These are phyloP conservation scores for Golubevia pallescens DNA, from an alignment of 1,284 basidiomycete genomes.

Conservation along the genomic window DNA sequence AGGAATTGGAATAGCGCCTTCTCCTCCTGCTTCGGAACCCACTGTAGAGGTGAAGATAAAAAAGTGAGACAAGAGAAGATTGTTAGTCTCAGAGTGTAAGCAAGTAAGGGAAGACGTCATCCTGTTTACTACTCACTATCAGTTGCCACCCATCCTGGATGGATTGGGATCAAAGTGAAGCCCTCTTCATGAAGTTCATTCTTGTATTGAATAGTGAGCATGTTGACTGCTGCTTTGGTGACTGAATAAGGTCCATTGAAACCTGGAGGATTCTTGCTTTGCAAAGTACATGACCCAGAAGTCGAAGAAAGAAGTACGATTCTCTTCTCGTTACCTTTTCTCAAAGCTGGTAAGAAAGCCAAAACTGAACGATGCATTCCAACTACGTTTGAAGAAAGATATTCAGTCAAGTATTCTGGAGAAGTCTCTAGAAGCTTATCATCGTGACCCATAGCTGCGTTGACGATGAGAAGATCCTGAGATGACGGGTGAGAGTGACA, in stretches of 20 bases:
- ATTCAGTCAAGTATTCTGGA: background rate
- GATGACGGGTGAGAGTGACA: background rate
- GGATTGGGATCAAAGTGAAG: slow-evolving; percentile 12
- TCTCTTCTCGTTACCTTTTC: slow-evolving; percentile 5
- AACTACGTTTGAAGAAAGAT: slow-evolving; percentile 13
- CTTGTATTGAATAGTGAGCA: slow-evolving; percentile 7
- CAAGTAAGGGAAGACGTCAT: background rate
- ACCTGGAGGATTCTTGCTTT: background rate
- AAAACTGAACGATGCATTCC: slow-evolving; percentile 7
- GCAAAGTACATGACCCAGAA: background rate
- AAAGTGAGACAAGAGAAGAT: background rate
- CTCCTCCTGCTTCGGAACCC: slow-evolving; percentile 7
- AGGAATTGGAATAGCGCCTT: slow-evolving; percentile 2
- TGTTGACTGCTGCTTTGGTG: slow-evolving; percentile 15
- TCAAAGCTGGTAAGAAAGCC: slow-evolving; percentile 13
- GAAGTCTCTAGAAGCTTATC: slow-evolving; percentile 5
- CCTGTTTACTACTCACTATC: background rate
- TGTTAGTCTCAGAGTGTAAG: background rate
- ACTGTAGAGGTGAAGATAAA: slow-evolving; percentile 7
- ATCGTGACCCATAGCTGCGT: slow-evolving; percentile 6
- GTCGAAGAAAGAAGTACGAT: slow-evolving; percentile 13
- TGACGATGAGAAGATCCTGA: slow-evolving; percentile 13
- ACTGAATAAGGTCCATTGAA: slow-evolving; percentile 11
- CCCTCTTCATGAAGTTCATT: slow-evolving; percentile 14
- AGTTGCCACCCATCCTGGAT: slow-evolving; percentile 7